Evolutionary conservation across 1,284 basidiomycete species (phyloP).

Genomic region (Tilletia indica): DNA sequence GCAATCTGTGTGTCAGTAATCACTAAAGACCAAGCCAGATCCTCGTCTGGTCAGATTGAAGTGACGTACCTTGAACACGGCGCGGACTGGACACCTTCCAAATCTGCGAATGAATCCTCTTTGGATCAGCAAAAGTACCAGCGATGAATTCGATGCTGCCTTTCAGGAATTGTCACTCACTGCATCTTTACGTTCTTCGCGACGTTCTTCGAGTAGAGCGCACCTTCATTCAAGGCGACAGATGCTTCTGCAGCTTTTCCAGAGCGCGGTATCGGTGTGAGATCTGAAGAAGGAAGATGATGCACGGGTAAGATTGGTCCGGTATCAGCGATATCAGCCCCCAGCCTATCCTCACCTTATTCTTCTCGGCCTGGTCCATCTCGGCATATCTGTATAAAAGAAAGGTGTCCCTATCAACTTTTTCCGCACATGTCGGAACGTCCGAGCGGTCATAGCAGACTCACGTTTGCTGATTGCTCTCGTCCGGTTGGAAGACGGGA

Average conservation of each 20-base stretch:
- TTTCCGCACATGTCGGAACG: no score
- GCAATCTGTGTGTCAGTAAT: background rate
- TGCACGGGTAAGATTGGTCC: background rate
- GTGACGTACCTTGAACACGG: conserved; percentile 35
- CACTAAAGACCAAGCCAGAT: background rate
- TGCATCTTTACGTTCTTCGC: conserved; percentile 36
- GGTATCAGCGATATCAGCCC: no score
- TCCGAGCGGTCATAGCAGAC: conserved; percentile 40
- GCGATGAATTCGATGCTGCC: background rate
- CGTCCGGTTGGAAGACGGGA: conserved; percentile 74
- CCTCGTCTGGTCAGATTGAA: background rate
- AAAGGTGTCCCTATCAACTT: no score
- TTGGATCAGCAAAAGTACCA: background rate
- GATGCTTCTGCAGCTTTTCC: conserved; percentile 72
- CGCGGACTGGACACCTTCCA: conserved; percentile 73
- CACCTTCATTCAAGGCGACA: conserved; percentile 58
- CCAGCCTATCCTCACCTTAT: conserved; percentile 57
- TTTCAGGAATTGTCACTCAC: background rate
- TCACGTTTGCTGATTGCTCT: conserved; percentile 70
- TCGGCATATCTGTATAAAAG: conserved; percentile 67
- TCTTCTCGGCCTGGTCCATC: conserved; percentile 81
- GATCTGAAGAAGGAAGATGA: conserved; percentile 16
- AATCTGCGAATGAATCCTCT: conserved; percentile 66
- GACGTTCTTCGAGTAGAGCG: conserved; percentile 63
- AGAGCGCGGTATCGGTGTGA: conserved; percentile 88